Evolutionary conservation across 139 green algal species (phyloP), one percentile per base, ranked within the genome.

Genomic region (Chlamydomonas schloesseri): DNA sequence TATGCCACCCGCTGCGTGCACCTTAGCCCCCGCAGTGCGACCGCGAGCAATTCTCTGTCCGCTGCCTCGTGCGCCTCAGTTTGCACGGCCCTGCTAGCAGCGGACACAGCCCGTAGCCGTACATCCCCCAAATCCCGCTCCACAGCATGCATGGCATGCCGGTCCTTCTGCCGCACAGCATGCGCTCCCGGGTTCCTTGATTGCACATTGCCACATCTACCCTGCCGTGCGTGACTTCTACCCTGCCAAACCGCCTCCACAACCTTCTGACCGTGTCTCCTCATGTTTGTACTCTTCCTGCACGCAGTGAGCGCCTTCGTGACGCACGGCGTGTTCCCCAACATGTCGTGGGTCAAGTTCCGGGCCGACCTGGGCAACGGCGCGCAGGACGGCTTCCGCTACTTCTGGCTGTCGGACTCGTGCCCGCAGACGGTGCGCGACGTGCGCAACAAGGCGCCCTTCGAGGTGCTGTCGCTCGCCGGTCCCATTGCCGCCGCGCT

Each of bases 321-420:
- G 14, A 99, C 98, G 11, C 98, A 99, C 89, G 98, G 96, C 73
- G 98, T 99, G 11, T 99, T 99, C 87, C 98, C 98, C 47, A 96
- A 98, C 31, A 89, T 98, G 33, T 96, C 92, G 3, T 98, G 92
- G 91, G 88, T 96, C 37, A 94, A 95, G 46, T 99, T 97, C 86
- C 93, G 93, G 69, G 88, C 91, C 28, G 83, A 92, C 64, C 50
- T 87, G 57, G 90, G 91, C 75, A 81, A 65, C 14, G 90, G 81
- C 9, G 88, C 85, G 0, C 36, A 79, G 33, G 88, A 86, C 1
- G 92, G 94, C 31, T 98, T 99, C 88, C 93, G 91, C 26, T 96
- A 98, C 90, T 99, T 99, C 86, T 99, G 97, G 97, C 97, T 99
- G 71, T 97, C 95, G 0, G 98, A 99, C 92, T 97, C 93, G 28